Conservation (phyloP, 495 filamentous ascomycete species). For the Podospora comata region DNA sequence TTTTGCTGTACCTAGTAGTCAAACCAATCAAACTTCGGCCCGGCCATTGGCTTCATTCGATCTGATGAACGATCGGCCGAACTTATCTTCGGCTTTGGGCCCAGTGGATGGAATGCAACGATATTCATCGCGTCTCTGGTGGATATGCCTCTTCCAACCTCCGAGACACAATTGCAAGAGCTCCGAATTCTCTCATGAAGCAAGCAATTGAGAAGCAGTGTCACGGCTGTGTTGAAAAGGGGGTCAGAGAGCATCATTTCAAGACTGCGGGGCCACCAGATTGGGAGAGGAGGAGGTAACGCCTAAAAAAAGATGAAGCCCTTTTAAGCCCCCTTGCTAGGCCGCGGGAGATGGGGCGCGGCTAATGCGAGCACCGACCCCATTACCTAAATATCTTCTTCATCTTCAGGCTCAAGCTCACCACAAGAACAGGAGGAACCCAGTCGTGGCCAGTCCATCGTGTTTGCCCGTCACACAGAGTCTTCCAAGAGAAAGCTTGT, state of each 20-base stretch:
- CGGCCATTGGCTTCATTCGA: slow-evolving; percentile 13
- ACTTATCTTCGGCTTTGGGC: slow-evolving; percentile 11
- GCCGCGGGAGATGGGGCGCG: slow-evolving; percentile 6
- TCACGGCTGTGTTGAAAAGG: slow-evolving; percentile 1
- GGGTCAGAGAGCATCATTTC: slow-evolving; percentile 13
- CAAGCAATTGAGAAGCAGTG: slow-evolving; percentile 1
- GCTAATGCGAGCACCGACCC: neutral
- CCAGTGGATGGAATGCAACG: neutral
- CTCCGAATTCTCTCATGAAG: neutral
- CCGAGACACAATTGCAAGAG: neutral
- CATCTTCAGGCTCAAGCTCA: neutral
- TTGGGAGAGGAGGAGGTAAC: slow-evolving; percentile 8
- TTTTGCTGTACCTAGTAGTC: neutral
- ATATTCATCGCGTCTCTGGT: neutral
- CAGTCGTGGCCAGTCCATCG: neutral
- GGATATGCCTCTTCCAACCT: neutral
- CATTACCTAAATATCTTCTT: neutral
- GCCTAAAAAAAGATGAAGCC: slow-evolving; percentile 25
- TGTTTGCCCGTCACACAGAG: neutral
- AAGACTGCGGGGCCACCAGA: slow-evolving; percentile 11
- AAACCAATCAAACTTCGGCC: slow-evolving; percentile 1
- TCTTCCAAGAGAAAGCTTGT: neutral
- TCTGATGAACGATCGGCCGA: neutral
- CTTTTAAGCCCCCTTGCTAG: neutral
- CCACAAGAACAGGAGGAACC: neutral